Evolutionary conservation across 2,329 filamentous ascomycete genomes (phyloP).

Genomic region (Cercospora beticola): DNA sequence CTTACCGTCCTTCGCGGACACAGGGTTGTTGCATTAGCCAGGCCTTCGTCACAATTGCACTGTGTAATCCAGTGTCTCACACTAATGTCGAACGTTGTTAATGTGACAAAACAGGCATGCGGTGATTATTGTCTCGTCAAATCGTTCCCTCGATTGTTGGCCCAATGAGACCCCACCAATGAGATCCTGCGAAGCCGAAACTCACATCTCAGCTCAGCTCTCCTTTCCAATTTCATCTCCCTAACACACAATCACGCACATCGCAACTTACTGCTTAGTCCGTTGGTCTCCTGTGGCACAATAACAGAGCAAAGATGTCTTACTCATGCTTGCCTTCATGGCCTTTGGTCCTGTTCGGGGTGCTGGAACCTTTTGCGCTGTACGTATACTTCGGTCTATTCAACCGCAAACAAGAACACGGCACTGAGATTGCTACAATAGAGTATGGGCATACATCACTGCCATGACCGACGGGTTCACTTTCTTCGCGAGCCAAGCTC

Average conservation of each 20-base stretch:
- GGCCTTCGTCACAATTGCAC: neutral
- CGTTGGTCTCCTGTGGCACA: neutral
- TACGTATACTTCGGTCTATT: neutral
- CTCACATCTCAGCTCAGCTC: neutral
- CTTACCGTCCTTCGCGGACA: neutral
- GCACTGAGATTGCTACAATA: neutral
- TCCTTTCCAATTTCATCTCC: neutral
- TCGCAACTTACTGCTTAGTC: neutral
- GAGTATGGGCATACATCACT: conserved; percentile 20
- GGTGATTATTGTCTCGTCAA: neutral
- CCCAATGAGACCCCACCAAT: neutral
- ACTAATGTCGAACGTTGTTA: neutral
- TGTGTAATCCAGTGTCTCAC: neutral
- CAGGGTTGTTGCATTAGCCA: neutral
- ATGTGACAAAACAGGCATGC: neutral
- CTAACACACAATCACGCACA: neutral
- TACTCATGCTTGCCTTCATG: conserved; percentile 17
- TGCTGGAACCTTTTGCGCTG: conserved; percentile 23
- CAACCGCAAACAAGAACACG: neutral
- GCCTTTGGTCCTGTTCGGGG: conserved; percentile 22
- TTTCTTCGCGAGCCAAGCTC: conserved; percentile 22
- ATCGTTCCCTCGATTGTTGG: neutral
- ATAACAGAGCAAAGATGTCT: conserved; percentile 4
- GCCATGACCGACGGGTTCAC: conserved; percentile 11
- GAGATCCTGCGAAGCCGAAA: neutral